These are phyloP conservation scores for Colletotrichum echinochloae DNA, from an alignment of 2,329 filamentous ascomycete genomes.

Conservation along the genomic window DNA sequence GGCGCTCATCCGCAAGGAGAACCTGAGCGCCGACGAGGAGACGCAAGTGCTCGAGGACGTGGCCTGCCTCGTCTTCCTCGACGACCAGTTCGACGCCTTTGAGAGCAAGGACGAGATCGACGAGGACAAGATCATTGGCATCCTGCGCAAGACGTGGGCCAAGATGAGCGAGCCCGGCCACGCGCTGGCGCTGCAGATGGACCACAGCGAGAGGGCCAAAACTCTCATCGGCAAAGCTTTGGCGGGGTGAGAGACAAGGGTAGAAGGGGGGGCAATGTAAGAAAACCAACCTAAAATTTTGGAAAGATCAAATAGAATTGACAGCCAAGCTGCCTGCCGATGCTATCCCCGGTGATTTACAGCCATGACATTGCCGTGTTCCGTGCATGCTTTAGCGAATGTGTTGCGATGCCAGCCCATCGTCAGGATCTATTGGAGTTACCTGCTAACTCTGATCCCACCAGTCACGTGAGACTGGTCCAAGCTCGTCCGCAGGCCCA, in stretches of 20 bases:
- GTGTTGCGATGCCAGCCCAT: no score
- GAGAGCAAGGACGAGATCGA: conserved; percentile 73
- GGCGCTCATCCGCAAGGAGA: conserved; percentile 83
- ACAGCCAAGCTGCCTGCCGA: neutral
- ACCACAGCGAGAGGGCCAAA: conserved; percentile 72
- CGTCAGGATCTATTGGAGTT: no score
- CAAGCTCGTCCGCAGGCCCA: no score
- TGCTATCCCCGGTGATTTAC: conserved; percentile 20
- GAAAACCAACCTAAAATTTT: neutral
- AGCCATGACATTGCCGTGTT: conserved; percentile 11
- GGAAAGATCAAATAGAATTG: neutral
- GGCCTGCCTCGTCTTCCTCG: conserved; percentile 87
- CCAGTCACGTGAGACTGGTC: no score
- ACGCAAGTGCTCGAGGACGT: conserved; percentile 86
- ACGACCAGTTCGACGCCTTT: conserved; percentile 87
- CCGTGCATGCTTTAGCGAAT: conserved; percentile 35
- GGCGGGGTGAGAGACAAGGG: conserved; percentile 20
- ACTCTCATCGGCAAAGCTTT: conserved; percentile 74
- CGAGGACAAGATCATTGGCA: conserved; percentile 80
- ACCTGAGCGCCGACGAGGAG: conserved; percentile 70
- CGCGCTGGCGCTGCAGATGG: conserved; percentile 73
- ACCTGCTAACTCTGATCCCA: no score
- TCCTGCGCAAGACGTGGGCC: conserved; percentile 79
- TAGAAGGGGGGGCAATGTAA: neutral
- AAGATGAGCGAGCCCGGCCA: conserved; percentile 77